Conservation (phyloP, 768 basidiomycete species). For the Tulasnella sp. region DNA sequence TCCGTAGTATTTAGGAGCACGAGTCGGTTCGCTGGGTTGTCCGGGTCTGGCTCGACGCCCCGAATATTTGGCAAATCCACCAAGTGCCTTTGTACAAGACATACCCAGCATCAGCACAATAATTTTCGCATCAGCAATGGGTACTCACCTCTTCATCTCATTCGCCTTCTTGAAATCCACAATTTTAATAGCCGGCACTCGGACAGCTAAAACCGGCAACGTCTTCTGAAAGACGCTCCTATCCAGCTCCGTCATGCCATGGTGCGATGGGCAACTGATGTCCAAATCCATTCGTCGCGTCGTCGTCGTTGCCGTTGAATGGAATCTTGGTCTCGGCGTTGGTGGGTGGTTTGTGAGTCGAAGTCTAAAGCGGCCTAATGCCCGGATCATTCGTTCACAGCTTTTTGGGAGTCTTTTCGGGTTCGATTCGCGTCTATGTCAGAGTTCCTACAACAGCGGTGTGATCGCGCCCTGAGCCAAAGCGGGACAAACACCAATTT, state of each 20-base stretch:
- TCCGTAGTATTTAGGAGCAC: constrained; percentile 57
- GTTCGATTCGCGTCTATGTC: background rate
- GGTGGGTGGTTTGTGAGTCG: constrained; percentile 22
- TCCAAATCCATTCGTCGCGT: constrained; percentile 30
- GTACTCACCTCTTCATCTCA: constrained; percentile 59
- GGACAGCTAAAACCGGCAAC: constrained; percentile 68
- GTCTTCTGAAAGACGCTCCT: constrained; percentile 65
- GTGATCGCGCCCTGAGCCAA: background rate
- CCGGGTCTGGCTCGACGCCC: constrained; percentile 58
- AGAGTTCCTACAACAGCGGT: background rate
- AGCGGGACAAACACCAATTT: background rate
- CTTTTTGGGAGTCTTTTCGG: background rate
- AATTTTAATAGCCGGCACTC: constrained; percentile 61
- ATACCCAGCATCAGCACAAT: background rate
- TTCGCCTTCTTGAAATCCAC: constrained; percentile 60
- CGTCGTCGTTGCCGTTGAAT: background rate
- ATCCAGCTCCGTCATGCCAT: constrained; percentile 57
- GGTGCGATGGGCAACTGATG: constrained; percentile 54
- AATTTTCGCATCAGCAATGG: background rate
- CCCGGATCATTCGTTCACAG: constrained; percentile 12
- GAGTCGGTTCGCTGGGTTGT: constrained; percentile 58
- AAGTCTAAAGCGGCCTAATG: background rate
- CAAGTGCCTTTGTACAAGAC: constrained; percentile 51
- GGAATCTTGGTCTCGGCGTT: background rate
- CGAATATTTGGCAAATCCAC: constrained; percentile 71